Conservation (phyloP, 2,329 filamentous ascomycete genomes). For the Aspergillus ochraceoroseus region DNA sequence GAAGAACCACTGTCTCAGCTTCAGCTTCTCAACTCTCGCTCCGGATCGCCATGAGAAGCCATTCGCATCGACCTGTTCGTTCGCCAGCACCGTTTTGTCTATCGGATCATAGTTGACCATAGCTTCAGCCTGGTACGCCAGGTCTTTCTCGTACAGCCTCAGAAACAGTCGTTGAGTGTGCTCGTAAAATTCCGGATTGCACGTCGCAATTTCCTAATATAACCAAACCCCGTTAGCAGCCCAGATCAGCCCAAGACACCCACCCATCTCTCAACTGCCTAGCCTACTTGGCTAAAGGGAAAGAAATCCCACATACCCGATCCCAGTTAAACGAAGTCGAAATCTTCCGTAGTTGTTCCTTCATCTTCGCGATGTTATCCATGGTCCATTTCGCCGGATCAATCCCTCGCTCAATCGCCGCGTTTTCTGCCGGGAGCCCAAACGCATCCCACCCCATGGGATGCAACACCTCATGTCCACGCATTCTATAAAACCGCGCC, state of each 20-base stretch:
- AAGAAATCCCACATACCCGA: constrained; percentile 52
- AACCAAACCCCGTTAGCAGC: constrained; percentile 13
- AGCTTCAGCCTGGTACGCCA: constrained; percentile 78
- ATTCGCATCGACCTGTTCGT: constrained; percentile 86
- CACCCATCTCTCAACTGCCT: neutral
- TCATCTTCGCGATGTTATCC: constrained; percentile 79
- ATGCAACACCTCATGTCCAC: constrained; percentile 69
- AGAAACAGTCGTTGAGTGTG: constrained; percentile 85
- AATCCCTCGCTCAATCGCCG: constrained; percentile 75
- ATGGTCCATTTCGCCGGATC: constrained; percentile 74
- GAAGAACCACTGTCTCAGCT: constrained; percentile 85
- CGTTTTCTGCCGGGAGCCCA: constrained; percentile 85
- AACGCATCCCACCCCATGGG: constrained; percentile 97
- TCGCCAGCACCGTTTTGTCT: constrained; percentile 83
- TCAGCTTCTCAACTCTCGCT: constrained; percentile 72
- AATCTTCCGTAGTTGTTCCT: constrained; percentile 70
- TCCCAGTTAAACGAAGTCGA: constrained; percentile 82
- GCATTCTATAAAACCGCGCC: constrained; percentile 68
- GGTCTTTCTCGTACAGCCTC: constrained; percentile 64
- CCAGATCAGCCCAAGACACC: neutral
- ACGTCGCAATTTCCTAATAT: constrained; percentile 72
- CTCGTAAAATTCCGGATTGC: constrained; percentile 79
- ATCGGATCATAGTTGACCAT: constrained; percentile 87
- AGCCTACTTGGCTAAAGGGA: too few relatives aligned
- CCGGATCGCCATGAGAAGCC: constrained; percentile 84